A percentile compares a stretch with the other conserved stretches of the same genome.
These are phyloP conservation scores for Viola pubescens DNA, from an alignment of 441 rosid genomes.

Conservation along the genomic window DNA sequence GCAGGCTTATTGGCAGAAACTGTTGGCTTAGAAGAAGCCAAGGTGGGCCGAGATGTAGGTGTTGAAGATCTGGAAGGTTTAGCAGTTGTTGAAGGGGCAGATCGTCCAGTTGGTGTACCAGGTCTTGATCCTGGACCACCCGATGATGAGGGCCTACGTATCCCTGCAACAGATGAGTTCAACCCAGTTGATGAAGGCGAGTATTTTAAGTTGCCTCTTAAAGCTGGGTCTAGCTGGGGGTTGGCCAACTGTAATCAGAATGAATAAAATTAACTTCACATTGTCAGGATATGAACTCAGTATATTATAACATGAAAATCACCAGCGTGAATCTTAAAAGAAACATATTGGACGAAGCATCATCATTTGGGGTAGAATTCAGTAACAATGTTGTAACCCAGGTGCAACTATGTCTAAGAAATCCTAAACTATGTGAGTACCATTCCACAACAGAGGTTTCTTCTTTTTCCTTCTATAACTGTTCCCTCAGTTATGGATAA, in stretches of 20 bases:
- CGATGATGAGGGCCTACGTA: constrained; percentile 85
- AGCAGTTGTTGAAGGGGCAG: constrained; percentile 45
- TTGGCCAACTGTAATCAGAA: constrained; percentile 51
- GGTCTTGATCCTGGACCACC: constrained; percentile 95
- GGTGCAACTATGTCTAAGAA: too few species aligned
- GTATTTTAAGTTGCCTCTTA: constrained; percentile 57
- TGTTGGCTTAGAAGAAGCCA: constrained; percentile 48
- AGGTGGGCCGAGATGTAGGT: constrained; percentile 69
- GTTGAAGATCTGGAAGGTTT: constrained; percentile 75
- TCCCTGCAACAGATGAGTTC: constrained; percentile 47
- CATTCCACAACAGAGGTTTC: too few species aligned
- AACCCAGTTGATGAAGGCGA: constrained; percentile 59
- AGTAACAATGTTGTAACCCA: too few species aligned
- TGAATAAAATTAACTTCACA: constrained; percentile 13
- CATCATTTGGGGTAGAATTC: too few species aligned
- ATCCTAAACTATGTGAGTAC: too few species aligned
- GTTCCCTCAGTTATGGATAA: too few species aligned
- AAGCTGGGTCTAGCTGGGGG: constrained; percentile 48
- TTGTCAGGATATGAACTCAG: constrained; percentile 15
- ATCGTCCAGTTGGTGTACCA: constrained; percentile 71
- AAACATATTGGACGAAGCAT: too few species aligned
- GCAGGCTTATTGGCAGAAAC: constrained; percentile 35
- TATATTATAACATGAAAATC: constrained; percentile 9
- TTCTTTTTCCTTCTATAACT: too few species aligned
- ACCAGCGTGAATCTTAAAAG: background rate